Conservation (phyloP, 2,329 filamentous ascomycete genomes). For the Trichoderma sp. region DNA sequence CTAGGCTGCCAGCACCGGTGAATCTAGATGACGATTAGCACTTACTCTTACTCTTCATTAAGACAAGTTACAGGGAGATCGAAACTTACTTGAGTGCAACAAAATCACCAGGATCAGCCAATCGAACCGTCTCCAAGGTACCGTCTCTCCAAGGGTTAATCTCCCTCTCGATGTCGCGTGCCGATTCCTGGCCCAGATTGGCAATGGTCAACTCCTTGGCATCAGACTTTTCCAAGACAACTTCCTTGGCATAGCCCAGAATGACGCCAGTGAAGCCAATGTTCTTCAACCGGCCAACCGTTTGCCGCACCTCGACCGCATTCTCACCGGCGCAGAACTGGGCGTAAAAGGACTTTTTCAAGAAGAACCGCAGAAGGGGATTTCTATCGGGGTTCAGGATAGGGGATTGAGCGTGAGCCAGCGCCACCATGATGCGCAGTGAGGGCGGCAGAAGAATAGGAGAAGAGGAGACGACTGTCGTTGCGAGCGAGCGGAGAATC, state of each 20-base stretch:
- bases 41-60: background rate
- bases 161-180: constrained; percentile 56
- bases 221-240: constrained; percentile 65
- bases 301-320: constrained; percentile 64
- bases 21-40: constrained; percentile 50
- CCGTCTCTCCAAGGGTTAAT: constrained; percentile 72
- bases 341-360: constrained; percentile 84
- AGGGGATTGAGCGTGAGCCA: constrained; percentile 68
- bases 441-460: constrained; percentile 69
- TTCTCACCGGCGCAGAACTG: constrained; percentile 90
- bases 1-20: constrained; percentile 77
- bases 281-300: constrained; percentile 64
- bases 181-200: constrained; percentile 50
- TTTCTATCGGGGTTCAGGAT: constrained; percentile 76
- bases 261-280: constrained; percentile 85
- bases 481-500: constrained; percentile 68
- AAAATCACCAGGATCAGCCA: constrained; percentile 65
- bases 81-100: constrained; percentile 61
- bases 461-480: constrained; percentile 70
- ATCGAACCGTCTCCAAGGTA: constrained; percentile 69
- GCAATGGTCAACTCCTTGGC: constrained; percentile 45
- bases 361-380: constrained; percentile 64
- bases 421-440: constrained; percentile 64
- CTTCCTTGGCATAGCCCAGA: constrained; percentile 79
- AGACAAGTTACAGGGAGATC: background rate